Base-by-base conservation (phyloP, 805 yeast species). In the Candida oleophila region DNA sequence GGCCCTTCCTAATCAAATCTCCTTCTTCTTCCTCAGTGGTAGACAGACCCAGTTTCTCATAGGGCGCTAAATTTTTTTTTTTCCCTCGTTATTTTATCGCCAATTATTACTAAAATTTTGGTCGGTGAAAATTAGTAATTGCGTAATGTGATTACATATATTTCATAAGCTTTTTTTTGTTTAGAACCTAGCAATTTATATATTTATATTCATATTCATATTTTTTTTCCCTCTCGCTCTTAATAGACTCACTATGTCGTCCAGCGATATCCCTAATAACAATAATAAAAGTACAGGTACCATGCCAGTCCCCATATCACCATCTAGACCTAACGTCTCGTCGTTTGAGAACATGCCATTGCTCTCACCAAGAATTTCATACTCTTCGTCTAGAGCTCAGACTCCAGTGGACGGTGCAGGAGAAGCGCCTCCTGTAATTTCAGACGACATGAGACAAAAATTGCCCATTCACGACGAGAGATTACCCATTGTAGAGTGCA, bases 401-500 rank as follows among this genome's bases (percentile, higher is more conserved):
- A 28, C 45, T 15, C 47, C 43, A 12, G 22, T 20, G 8, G 19
- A n/a, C 14, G 30, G 30, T 25, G 42, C 48, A 4, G 51, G 54
- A 14, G 45, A 47, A 39, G 21, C 42, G 1, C 58, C 59, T 15
- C 55, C 58, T 4, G 25, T 20, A 3, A 41, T 59, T n/a, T 39
- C 60, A 8, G 65, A 62, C 20, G 61, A 53, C 22, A 60, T 61
- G 32, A 54, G 74, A 37, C 47, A 66, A 35, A 52, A 56, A 22
- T 56, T 69, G 35, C 73, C 70, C 25, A 65, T 82, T 12, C 85
- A 83, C 4, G 39, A 36, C 21, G 78, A 72, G 40, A 57, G 48
- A 16, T 70, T 92, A 50, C 98, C 98, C 1, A 55, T 63, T 21
- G 98, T 94, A 11, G 78, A 79, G 57, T 94, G 99, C 65, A 79